Evolutionary conservation across 371 early-diverging fungal species (phyloP).

Genomic region (Rhizopus sp.): DNA sequence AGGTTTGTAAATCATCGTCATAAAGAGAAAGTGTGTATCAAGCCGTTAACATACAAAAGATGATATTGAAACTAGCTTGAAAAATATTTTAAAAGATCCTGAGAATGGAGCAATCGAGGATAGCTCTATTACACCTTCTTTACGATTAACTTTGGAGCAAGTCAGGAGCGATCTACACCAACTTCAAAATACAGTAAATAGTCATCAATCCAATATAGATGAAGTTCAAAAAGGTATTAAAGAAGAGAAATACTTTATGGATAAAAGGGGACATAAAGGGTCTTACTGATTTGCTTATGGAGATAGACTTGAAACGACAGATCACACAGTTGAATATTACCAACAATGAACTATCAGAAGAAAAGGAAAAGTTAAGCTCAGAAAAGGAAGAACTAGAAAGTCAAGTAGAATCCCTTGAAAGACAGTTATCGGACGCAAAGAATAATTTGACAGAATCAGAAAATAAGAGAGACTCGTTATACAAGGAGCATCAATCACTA

Average conservation of each 20-base stretch:
- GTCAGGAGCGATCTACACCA: constrained; percentile 27
- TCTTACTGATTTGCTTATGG: not conserved
- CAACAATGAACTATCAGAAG: constrained; percentile 37
- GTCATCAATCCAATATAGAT: constrained; percentile 9
- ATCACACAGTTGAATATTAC: constrained; percentile 40
- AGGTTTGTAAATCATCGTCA: constrained; percentile 4
- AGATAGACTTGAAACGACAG: constrained; percentile 42
- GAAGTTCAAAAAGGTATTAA: constrained; percentile 15
- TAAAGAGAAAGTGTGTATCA: not conserved
- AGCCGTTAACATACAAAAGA: not conserved
- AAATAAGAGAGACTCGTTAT: constrained; percentile 23
- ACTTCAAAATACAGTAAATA: constrained; percentile 8
- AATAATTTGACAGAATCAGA: constrained; percentile 5
- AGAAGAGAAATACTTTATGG: not conserved
- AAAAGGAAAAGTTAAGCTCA: constrained; percentile 32
- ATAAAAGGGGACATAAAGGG: constrained; percentile 3
- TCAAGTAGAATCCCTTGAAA: constrained; percentile 6
- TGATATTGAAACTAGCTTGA: constrained; percentile 19
- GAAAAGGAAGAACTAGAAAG: constrained; percentile 36
- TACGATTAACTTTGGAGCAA: constrained; percentile 31
- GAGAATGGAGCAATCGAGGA: constrained; percentile 27
- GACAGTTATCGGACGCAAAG: not conserved
- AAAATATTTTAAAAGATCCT: constrained; percentile 29
- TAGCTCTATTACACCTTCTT: constrained; percentile 29
- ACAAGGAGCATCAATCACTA: constrained; percentile 44